These are phyloP conservation scores for Wickerhamiella kurtzmanii DNA, from an alignment of 805 yeast species.

Conservation along the genomic window DNA sequence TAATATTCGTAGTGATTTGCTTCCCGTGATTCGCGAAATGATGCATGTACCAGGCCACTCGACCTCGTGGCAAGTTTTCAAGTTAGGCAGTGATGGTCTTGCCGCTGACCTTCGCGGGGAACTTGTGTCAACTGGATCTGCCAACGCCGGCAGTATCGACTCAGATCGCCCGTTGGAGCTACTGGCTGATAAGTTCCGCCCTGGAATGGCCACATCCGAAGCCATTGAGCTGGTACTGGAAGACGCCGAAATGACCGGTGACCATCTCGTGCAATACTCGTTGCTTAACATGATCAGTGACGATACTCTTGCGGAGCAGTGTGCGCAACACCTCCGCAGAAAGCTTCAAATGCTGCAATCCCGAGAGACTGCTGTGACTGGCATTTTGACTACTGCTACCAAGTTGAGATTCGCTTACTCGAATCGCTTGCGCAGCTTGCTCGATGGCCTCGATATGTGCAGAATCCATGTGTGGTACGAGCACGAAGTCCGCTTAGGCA, in stretches of 20 bases:
- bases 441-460: slow-evolving; percentile 9
- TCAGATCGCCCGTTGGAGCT: background rate
- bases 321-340: background rate
- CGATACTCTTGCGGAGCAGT: background rate
- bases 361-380: background rate
- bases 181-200: background rate
- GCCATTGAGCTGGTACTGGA: slow-evolving; percentile 7
- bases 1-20: slow-evolving; percentile 23
- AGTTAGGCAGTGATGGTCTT: slow-evolving; percentile 21
- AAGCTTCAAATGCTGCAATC: background rate
- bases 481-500: slow-evolving; percentile 14
- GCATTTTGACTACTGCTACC: background rate
- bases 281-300: background rate
- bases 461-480: slow-evolving; percentile 19
- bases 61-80: slow-evolving; percentile 25
- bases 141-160: background rate
- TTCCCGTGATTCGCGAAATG: slow-evolving; percentile 24
- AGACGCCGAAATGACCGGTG: slow-evolving; percentile 14
- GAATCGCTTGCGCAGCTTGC: slow-evolving; percentile 7
- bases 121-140: slow-evolving; percentile 6
- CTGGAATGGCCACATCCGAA: slow-evolving; percentile 1
- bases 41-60: slow-evolving; percentile 10
- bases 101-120: slow-evolving; percentile 20
- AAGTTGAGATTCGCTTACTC: background rate
- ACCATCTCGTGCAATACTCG: slow-evolving; percentile 7